Percentiles rank a stretch among this genome's conserved stretches.
These are phyloP conservation scores for Stephania cephalantha DNA, from an alignment of 164 flowering plant species.

Conservation along the genomic window DNA sequence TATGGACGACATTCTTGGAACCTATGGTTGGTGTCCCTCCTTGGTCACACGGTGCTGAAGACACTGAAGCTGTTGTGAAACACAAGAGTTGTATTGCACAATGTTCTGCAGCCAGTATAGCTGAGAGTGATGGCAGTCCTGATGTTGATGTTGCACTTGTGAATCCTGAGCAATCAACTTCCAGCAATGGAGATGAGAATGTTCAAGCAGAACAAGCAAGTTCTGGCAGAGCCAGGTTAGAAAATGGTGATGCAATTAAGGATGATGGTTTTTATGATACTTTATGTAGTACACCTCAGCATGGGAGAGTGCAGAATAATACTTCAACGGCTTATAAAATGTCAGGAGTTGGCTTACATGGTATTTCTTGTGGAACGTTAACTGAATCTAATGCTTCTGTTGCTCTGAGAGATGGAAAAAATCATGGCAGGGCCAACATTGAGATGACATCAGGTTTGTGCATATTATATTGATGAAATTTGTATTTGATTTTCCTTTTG, in stretches of 20 bases:
- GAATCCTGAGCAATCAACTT: conserved; percentile 34
- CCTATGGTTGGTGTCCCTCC: conserved; percentile 71
- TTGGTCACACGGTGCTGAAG: conserved; percentile 64
- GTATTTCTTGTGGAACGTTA: conserved; percentile 29
- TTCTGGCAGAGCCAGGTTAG: conserved; percentile 35
- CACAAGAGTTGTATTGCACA: conserved; percentile 34
- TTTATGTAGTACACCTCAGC: conserved; percentile 26
- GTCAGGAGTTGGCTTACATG: conserved; percentile 6
- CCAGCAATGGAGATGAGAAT: conserved; percentile 42
- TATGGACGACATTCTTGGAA: conserved; percentile 86
- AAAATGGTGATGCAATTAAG: conserved; percentile 37
- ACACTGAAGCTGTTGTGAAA: conserved; percentile 61
- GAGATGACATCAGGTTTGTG: conserved; percentile 51
- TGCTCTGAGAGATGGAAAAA: conserved; percentile 37
- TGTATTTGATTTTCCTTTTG: not conserved
- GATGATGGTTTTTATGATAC: conserved; percentile 37
- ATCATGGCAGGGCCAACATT: conserved; percentile 31
- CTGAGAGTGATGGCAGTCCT: conserved; percentile 53
- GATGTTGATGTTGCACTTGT: conserved; percentile 26
- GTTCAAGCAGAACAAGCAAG: conserved; percentile 38
- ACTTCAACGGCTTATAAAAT: conserved; percentile 30
- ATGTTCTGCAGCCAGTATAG: conserved; percentile 27
- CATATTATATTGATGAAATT: not conserved
- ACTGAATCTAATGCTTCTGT: conserved; percentile 30
- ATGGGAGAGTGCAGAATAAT: conserved; percentile 30